Evolutionary conservation across 306 rosid genomes (phyloP), one percentile per base, ranked within the genome.

Genomic region (Amphicarpaea edgeworthii): DNA sequence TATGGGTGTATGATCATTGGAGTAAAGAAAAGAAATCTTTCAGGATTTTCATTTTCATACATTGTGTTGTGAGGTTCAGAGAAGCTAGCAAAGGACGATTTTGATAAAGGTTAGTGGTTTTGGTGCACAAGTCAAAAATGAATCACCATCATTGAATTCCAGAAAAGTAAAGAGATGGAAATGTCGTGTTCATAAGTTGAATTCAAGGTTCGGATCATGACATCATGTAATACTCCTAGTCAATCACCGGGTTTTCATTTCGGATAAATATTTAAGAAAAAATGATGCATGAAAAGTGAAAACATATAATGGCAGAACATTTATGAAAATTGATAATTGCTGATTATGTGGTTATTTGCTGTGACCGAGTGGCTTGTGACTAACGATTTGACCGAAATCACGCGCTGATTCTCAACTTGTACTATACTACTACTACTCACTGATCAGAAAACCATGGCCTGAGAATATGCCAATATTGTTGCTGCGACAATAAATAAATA

Each of bases 391-490:
- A 50, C 11, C 57, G 17, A 34, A 34, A 12, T 66, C 38, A 66
- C 1, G 3, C 40, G 9, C 12, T 40, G 45, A 40, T 40, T 40
- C 11, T 8, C 45, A 40, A 40, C 45, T 40, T 1, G 14, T 32
- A 21, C 50, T 32, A 5, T 45, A 40, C 45, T 40, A 3, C 7
- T 32, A 21, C 50, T 32, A 5, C 58, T 57, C n/a, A 12, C 42
- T 21, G 17, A 38, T 53, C 2, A 21, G 10, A 53, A 28, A 42
- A 62, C 6, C 53, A 65, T 72, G 51, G 28, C 40, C 26, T 16
- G 50, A 16, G 79, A 66, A 80, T 64, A 28, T 79, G 74, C 42
- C 32, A 64, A 28, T 14, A 43, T 42, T 42, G 45, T 30, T 30
- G 7, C 7, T 30, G 7, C 6, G 37, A 30, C 7, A 30, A 30